Percentiles rank a stretch among this genome's conserved stretches.
phyloP scores from a whole-genome alignment of 257 asterid species.

The Nicotiana knightiana region DNA sequence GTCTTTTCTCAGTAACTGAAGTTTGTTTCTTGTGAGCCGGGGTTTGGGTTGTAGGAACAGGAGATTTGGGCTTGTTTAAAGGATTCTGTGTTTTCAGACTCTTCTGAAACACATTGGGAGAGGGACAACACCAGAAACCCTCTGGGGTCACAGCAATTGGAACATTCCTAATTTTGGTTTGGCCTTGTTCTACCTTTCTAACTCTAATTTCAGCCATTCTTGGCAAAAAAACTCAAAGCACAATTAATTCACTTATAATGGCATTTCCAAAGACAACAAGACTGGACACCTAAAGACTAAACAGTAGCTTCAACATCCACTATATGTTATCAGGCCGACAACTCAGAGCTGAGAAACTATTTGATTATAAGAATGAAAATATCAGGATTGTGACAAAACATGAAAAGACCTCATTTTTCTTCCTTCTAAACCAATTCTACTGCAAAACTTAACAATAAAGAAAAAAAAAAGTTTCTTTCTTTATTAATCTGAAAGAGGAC shows the following conservation, averaged over 20 bases:
- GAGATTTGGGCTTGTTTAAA: constrained; percentile 48
- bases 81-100: constrained; percentile 45
- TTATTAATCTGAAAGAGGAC: neutral
- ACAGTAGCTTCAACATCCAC: neutral
- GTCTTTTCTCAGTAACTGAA: constrained; percentile 39
- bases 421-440: neutral
- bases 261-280: constrained; percentile 19
- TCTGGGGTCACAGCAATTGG: constrained; percentile 98
- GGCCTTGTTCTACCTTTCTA: constrained; percentile 65
- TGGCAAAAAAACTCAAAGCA: constrained; percentile 20
- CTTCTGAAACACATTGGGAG: constrained; percentile 83
- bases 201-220: constrained; percentile 66
- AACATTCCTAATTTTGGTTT: constrained; percentile 62
- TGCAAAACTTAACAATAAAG: neutral
- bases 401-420: neutral
- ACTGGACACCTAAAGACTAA: neutral
- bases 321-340: neutral
- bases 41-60: constrained; percentile 26
- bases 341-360: neutral
- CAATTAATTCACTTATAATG: constrained; percentile 14
- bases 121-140: constrained; percentile 99
- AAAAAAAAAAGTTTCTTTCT: neutral
- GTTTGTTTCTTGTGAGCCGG: constrained; percentile 41
- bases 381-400: neutral
- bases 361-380: neutral